Evolutionary conservation across 2,329 filamentous ascomycete species (phyloP).

Genomic region (Ceratocystis albifundus): DNA sequence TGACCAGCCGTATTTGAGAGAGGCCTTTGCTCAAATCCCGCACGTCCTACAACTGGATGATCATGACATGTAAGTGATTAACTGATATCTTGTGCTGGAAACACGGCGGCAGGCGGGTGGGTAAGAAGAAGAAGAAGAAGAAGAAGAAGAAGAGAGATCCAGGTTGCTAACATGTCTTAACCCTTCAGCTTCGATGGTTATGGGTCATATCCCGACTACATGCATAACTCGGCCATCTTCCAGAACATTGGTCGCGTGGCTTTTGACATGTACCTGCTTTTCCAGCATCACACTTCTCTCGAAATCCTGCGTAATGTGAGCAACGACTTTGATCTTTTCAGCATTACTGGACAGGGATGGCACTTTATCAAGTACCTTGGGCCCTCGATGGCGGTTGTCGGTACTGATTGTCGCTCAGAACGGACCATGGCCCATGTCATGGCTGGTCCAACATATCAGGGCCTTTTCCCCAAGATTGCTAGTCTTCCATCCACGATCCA

Average conservation of each 20-base stretch:
- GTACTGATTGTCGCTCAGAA: slow-evolving; percentile 84
- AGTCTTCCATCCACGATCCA: slow-evolving; percentile 84
- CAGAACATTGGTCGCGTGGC: slow-evolving; percentile 94
- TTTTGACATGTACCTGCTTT: slow-evolving; percentile 94
- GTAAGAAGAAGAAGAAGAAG: no score
- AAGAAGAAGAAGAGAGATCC: no score
- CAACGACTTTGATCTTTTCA: slow-evolving; percentile 86
- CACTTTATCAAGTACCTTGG: slow-evolving; percentile 97
- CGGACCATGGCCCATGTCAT: slow-evolving; percentile 82
- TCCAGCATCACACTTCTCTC: slow-evolving; percentile 93
- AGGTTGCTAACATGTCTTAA: slow-evolving; percentile 19
- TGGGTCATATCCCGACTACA: slow-evolving; percentile 92
- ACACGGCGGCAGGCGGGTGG: background rate
- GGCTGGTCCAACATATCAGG: slow-evolving; percentile 93
- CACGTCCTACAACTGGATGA: slow-evolving; percentile 89
- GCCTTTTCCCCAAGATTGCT: slow-evolving; percentile 89
- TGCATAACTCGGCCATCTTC: slow-evolving; percentile 96
- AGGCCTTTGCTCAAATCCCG: slow-evolving; percentile 95
- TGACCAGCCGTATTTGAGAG: slow-evolving; percentile 85
- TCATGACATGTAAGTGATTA: slow-evolving; percentile 80
- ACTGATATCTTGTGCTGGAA: background rate
- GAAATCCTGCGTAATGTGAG: slow-evolving; percentile 84
- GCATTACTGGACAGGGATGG: slow-evolving; percentile 93
- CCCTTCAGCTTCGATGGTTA: slow-evolving; percentile 76
- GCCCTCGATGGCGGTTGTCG: slow-evolving; percentile 78